These are phyloP conservation scores for Trichoderma asperelloides DNA, from an alignment of 495 filamentous ascomycete genomes.

Conservation along the genomic window DNA sequence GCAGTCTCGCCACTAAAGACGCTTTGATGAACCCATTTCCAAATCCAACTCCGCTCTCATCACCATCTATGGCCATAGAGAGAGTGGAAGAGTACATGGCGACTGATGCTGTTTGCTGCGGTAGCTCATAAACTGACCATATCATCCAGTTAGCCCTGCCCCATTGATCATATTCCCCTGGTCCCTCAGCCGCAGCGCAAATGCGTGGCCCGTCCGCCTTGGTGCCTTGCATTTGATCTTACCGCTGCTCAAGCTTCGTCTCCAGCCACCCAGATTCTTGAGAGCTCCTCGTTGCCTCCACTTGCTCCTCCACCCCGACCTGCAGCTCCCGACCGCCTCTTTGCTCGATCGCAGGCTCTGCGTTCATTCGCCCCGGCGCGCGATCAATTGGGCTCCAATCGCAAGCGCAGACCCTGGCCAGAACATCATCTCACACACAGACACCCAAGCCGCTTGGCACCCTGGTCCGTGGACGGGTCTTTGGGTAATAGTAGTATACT, in stretches of 20 bases:
- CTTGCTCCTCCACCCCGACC: conserved; percentile 5
- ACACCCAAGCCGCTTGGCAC: not conserved
- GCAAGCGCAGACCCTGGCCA: not conserved
- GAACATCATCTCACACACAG: not conserved
- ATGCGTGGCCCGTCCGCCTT: not conserved
- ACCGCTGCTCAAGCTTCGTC: conserved; percentile 1
- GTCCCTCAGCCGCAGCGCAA: not conserved
- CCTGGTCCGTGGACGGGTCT: not conserved
- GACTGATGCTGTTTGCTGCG: not conserved
- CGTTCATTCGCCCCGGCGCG: not conserved
- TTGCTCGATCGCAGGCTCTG: not conserved
- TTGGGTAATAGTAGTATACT: not conserved
- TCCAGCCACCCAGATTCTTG: conserved; percentile 1
- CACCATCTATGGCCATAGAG: no score
- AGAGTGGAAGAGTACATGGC: not conserved
- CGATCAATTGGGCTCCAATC: conserved; percentile 4
- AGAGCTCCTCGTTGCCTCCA: not conserved
- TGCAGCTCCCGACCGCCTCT: conserved; percentile 8
- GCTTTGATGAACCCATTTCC: not conserved
- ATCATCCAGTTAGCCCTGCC: not conserved
- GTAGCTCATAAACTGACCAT: not conserved
- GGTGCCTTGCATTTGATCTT: conserved; percentile 2
- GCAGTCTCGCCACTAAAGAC: not conserved
- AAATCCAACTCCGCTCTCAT: not conserved
- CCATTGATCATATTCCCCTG: not conserved